Conservation (phyloP, 2,329 filamentous ascomycete genomes). For the Byssothecium circinans region DNA sequence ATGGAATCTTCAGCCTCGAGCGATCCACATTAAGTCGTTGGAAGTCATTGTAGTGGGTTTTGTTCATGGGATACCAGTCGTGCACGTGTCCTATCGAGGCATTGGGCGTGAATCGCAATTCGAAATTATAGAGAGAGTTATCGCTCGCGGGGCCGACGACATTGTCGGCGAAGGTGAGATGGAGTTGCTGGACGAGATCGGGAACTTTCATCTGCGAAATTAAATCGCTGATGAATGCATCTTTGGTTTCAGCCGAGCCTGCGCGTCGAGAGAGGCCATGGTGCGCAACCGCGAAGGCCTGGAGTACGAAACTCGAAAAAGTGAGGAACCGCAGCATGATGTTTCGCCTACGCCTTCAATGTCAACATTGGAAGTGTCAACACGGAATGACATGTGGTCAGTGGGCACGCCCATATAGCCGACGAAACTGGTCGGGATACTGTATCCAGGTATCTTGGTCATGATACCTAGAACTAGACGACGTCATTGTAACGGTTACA, state of each 20-base stretch:
- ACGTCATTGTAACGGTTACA: neutral
- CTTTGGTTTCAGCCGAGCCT: neutral
- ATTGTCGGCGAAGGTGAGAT: conserved; percentile 50
- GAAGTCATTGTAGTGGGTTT: conserved; percentile 47
- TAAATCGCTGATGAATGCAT: conserved; percentile 19
- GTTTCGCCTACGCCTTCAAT: neutral
- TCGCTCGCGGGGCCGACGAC: conserved; percentile 45
- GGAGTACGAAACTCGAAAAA: neutral
- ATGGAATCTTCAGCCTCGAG: conserved; percentile 44
- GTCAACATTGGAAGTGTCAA: neutral
- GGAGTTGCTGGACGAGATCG: conserved; percentile 44
- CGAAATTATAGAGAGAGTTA: conserved; percentile 46
- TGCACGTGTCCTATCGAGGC: conserved; percentile 48
- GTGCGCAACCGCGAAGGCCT: neutral
- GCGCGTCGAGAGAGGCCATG: neutral
- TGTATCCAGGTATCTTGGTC: neutral
- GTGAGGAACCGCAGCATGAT: neutral
- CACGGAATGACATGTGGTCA: neutral
- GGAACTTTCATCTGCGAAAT: conserved; percentile 17
- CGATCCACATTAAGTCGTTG: conserved; percentile 45
- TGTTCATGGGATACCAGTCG: conserved; percentile 50
- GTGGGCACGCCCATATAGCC: neutral
- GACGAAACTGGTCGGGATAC: neutral
- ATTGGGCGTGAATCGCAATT: conserved; percentile 42
- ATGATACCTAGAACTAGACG: neutral